Base-by-base conservation (phyloP, 306 rosid genomes). In the Casuarina equisetifolia region DNA sequence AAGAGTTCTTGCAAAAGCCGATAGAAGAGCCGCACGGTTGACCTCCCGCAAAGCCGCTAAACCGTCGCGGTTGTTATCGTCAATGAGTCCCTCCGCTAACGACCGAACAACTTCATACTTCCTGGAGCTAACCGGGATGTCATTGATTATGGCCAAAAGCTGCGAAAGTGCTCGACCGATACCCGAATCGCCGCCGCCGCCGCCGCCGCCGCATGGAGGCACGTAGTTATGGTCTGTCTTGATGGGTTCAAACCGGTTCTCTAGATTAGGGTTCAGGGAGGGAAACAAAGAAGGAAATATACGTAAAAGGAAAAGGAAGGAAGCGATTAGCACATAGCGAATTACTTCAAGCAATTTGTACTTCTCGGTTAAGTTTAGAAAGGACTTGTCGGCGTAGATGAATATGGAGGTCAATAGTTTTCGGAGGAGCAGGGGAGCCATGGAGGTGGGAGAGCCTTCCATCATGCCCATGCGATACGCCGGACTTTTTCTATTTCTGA, bases 101-200 rank as follows among this genome's bases (percentile, higher is more conserved):
- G 89, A 86, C 1, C 92, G 88, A 74, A 93, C 93, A 0, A 84
- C 83, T 45, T 91, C 89, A 74, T 93, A 89, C 71, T 93, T 93
- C n/a, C 98, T 76, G 0, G 98, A 93, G 39, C 87, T 87, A 3
- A 91, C 97, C 0, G 95, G 98, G 40, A 93, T 78, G 45, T 90
- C 85, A 61, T 79, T 88, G 0, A 86, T 74, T 2, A 82, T 71
- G 0, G 86, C 61, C 58, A 93, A 53, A 3, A 91, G 87, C 88
- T 93, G 98, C n/a, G 88, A 78, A 11, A 93, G 95, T 1, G 95
- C 93, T 7, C 97, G 91, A 8, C 87, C 85, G 0, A 93, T 78
- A 6, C 87, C 90, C 0, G 88, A 86, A 16, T 80, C 86, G 17
- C 71, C 69, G 19, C 49, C 12, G 35, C 39, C 66, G 38, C 57